Evolutionary conservation across 805 yeast species (phyloP), one percentile per base, ranked within the genome.

Genomic region (Zygosaccharomyces lentus): DNA sequence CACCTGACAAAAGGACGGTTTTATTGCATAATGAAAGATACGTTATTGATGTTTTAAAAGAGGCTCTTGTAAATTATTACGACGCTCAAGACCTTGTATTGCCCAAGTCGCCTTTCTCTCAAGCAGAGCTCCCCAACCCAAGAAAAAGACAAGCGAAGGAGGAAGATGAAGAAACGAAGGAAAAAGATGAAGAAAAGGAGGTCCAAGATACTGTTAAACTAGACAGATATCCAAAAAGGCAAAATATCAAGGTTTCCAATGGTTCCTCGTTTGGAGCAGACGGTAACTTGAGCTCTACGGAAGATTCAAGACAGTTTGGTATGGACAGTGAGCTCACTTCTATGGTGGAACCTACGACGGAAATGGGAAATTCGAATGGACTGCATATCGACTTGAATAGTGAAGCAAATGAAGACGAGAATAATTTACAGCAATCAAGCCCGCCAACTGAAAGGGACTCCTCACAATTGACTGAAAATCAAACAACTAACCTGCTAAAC

Each of bases 1-100:
- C 96, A 0, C 98, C 99, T 0, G 97, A 93, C 62, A 93, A 93
- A 61, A 71, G 91, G 43, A 77, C 80, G 2, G 72, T 90, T 1
- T 59, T 86, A 56, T 59, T 89, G 1, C 88, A 82, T 48, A 72
- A 80, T 50, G 97, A 90, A 62, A 61, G 65, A 3, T 61, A 67
- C n/a, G 60, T 90, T 1, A 53, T 84, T 4, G 84, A 81, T 27
- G 65, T 67, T 1, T 51, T 91, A 4, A 70, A 78, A 43, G 76
- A 71, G n/a, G 62, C 69, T n/a, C 55, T 90, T 13, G 55, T 59
- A 0, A 60, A 62, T 1, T 72, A 76, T 46, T 87, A 76, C 56
- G 72, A 76, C 16, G 42, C 45, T 19, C 59, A 67, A 51, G 69
- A 67, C 46, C 46, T 65, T 24, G 57, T 57, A 31, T 47, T 70